phyloP scores from a whole-genome alignment of 805 yeast species.

The Lachancea quebecensis region DNA sequence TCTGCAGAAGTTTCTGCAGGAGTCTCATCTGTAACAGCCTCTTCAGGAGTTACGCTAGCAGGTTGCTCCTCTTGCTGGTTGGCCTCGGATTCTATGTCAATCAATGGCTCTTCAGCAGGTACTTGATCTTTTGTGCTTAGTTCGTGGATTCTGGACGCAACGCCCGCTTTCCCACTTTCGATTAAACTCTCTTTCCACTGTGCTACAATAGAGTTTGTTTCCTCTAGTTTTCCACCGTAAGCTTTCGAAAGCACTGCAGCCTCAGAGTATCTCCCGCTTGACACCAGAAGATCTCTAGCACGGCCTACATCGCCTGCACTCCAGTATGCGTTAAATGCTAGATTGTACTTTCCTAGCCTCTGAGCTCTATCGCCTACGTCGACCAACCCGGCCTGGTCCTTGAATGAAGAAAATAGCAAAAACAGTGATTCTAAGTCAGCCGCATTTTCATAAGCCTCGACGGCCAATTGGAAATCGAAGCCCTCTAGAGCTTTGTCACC shows the following conservation, averaged over 20 bases:
- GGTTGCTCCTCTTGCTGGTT: conserved; percentile 18
- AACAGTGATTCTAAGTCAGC: conserved; percentile 76
- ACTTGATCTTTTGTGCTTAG: conserved; percentile 32
- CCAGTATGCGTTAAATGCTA: conserved; percentile 93
- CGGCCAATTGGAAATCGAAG: conserved; percentile 79
- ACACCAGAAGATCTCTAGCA: conserved; percentile 58
- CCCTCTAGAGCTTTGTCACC: conserved; percentile 79
- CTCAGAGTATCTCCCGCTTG: conserved; percentile 69
- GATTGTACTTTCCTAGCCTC: conserved; percentile 71
- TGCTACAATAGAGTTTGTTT: conserved; percentile 41
- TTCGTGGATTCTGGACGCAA: conserved; percentile 55
- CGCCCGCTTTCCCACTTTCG: conserved; percentile 43
- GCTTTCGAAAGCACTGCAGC: conserved; percentile 76
- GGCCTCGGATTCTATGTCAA: conserved; percentile 34
- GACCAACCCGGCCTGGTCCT: conserved; percentile 53
- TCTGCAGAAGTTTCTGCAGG: conserved; percentile 15
- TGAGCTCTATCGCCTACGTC: conserved; percentile 62
- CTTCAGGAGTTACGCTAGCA: conserved; percentile 2
- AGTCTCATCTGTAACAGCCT: conserved; percentile 14
- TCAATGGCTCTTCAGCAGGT: conserved; percentile 29
- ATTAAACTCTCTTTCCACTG: conserved; percentile 62
- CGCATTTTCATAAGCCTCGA: conserved; percentile 69
- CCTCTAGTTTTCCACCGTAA: conserved; percentile 47
- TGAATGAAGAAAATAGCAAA: conserved; percentile 74
- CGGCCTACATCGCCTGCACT: conserved; percentile 60